Evolutionary conservation across 164 flowering plant species (phyloP).

Genomic region (Litsea cubeba): DNA sequence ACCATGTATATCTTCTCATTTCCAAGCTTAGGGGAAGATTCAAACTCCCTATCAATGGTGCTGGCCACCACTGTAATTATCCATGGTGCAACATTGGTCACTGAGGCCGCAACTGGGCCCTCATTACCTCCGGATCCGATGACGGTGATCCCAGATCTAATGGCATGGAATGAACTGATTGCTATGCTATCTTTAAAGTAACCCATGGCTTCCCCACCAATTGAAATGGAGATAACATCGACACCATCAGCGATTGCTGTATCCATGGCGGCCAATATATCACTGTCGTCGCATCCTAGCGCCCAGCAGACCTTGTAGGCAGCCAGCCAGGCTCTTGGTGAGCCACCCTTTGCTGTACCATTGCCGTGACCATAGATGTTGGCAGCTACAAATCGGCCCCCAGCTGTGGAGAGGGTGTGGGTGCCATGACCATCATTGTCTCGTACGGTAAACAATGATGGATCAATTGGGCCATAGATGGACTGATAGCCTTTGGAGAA

Average conservation of each 20-base stretch:
- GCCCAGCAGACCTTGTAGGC: conserved; percentile 26
- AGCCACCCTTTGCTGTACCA: conserved; percentile 17
- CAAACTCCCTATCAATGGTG: conserved; percentile 14
- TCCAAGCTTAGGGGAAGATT: conserved; percentile 13
- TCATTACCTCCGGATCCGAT: conserved; percentile 18
- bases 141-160: conserved; percentile 19
- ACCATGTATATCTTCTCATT: conserved; percentile 12
- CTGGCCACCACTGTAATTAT: conserved; percentile 23
- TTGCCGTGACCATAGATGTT: conserved; percentile 9
- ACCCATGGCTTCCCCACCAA: neutral
- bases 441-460: neutral
- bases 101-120: conserved; percentile 1
- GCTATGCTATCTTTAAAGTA: conserved; percentile 11
- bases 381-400: conserved; percentile 10
- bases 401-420: conserved; percentile 22
- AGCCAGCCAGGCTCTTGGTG: conserved; percentile 20
- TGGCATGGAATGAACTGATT: conserved; percentile 24
- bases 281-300: conserved; percentile 5
- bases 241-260: conserved; percentile 28
- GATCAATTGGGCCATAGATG: neutral
- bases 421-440: conserved; percentile 21
- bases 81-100: conserved; percentile 24
- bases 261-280: conserved; percentile 20
- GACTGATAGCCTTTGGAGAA: conserved; percentile 10
- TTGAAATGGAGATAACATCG: conserved; percentile 20